Conservation (phyloP, 2,329 filamentous ascomycete species). For the Neophaeococcomyces mojaviensis region DNA sequence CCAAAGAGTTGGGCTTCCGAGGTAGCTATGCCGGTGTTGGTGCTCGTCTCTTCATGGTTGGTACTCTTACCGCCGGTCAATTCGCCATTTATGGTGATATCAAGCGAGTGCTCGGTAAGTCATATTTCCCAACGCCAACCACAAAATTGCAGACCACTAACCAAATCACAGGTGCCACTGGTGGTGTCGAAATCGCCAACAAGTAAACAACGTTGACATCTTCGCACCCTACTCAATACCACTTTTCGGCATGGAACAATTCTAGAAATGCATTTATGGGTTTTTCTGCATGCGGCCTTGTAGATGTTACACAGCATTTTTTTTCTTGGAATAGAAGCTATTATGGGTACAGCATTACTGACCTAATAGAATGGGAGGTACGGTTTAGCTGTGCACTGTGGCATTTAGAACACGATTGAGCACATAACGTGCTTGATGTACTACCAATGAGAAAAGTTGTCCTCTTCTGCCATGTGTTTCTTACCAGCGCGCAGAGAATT, state of each 20-base stretch:
- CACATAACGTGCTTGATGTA: conserved; percentile 1
- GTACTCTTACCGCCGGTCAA: conserved; percentile 69
- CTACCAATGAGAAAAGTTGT: conserved; percentile 6
- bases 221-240: background rate
- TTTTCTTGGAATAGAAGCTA: background rate
- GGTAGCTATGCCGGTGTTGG: conserved; percentile 76
- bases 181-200: conserved; percentile 63
- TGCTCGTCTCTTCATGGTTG: conserved; percentile 69
- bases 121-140: conserved; percentile 1
- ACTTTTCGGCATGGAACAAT: background rate
- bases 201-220: conserved; percentile 30
- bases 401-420: background rate
- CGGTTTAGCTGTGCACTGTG: background rate
- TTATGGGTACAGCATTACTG: background rate
- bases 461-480: background rate
- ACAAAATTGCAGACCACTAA: conserved; percentile 50
- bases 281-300: background rate
- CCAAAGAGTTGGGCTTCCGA: conserved; percentile 70
- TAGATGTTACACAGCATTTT: background rate
- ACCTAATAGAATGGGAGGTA: too few relatives aligned
- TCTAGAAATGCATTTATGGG: conserved; percentile 6
- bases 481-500: background rate
- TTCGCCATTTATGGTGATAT: conserved; percentile 79
- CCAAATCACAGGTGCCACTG: conserved; percentile 54
- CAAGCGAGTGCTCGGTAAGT: conserved; percentile 25